phyloP scores from a whole-genome alignment of 1,284 basidiomycete species.

The Ustilago bromivora region DNA sequence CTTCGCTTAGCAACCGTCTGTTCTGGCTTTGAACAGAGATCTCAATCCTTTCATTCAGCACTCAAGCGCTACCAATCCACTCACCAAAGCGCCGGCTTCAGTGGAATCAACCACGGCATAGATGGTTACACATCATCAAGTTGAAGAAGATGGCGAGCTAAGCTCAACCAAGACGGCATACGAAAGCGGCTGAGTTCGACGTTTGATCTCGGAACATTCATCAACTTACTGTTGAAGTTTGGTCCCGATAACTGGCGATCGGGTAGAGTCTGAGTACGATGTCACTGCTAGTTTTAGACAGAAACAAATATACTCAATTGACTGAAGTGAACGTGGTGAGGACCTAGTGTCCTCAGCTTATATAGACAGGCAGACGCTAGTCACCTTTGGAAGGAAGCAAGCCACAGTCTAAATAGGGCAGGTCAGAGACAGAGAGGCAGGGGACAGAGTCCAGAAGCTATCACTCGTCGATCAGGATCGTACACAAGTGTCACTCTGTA shows the following conservation, averaged over 20 bases:
- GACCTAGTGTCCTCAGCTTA: background rate
- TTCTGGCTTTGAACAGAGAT: background rate
- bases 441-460: background rate
- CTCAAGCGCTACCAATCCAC: background rate
- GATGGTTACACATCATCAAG: background rate
- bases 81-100: constrained; percentile 2
- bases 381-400: background rate
- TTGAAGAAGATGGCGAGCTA: background rate
- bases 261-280: no score
- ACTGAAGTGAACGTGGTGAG: no score
- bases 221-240: background rate
- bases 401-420: constrained; percentile 12
- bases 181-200: background rate
- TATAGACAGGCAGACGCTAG: background rate
- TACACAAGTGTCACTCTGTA: background rate
- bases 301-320: no score
- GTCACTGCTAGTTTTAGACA: no score
- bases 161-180: background rate
- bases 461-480: constrained; percentile 10
- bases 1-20: constrained; percentile 1
- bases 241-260: no score
- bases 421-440: constrained; percentile 3
- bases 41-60: background rate
- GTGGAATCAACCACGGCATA: background rate
- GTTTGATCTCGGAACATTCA: constrained; percentile 5